Conservation (phyloP, 2,329 filamentous ascomycete genomes). For the Paecilomyces sp. region DNA sequence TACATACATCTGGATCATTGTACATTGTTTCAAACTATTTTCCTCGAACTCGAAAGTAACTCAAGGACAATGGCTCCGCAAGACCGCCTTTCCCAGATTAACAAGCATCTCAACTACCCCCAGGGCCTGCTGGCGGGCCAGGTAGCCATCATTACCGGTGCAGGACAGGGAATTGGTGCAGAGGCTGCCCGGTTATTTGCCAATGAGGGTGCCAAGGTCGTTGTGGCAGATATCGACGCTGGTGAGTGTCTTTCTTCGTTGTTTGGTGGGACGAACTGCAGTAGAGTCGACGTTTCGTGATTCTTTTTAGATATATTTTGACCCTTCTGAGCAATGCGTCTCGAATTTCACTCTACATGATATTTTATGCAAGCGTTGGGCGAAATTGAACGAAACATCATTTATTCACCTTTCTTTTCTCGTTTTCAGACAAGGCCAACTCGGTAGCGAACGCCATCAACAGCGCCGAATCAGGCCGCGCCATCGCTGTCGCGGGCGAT, state of each 20-base stretch:
- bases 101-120: conserved; percentile 74
- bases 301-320: neutral
- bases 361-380: neutral
- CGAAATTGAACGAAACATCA: neutral
- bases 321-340: neutral
- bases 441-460: conserved; percentile 66
- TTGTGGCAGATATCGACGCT: conserved; percentile 76
- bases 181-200: conserved; percentile 76
- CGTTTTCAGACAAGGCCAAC: conserved; percentile 57
- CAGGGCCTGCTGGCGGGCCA: conserved; percentile 71
- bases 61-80: conserved; percentile 37
- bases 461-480: conserved; percentile 52
- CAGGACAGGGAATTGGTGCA: conserved; percentile 81
- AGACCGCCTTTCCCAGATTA: conserved; percentile 61
- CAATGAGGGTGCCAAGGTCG: conserved; percentile 78
- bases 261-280: too few relatives aligned
- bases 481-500: conserved; percentile 69
- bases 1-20: neutral
- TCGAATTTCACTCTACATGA: neutral
- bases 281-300: neutral
- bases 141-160: conserved; percentile 80
- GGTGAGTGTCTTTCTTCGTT: conserved; percentile 39
- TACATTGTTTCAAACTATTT: neutral
- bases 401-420: conserved; percentile 11
- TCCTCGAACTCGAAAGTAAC: neutral